phyloP scores from a whole-genome alignment of 2,329 filamentous ascomycete species.

The Sporothrix sp. region DNA sequence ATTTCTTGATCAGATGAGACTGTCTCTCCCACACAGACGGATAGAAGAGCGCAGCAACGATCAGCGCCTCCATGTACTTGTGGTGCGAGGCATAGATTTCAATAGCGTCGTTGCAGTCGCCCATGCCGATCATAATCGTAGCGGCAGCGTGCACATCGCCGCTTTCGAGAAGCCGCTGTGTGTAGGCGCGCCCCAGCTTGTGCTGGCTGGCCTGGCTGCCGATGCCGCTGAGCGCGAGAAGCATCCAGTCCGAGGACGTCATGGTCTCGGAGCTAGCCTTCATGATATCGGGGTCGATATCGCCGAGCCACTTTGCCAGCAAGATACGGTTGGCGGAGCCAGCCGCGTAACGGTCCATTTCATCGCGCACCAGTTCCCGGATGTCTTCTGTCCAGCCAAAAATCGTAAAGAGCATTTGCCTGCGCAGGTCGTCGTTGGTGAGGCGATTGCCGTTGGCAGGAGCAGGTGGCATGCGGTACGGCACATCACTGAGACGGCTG shows the following conservation, averaged over 20 bases:
- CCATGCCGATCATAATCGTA: slow-evolving; percentile 84
- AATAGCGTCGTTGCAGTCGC: slow-evolving; percentile 87
- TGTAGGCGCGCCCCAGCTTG: slow-evolving; percentile 82
- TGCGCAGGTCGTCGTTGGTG: slow-evolving; percentile 70
- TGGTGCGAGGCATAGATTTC: slow-evolving; percentile 92
- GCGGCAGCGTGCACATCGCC: slow-evolving; percentile 88
- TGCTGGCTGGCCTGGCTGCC: slow-evolving; percentile 69
- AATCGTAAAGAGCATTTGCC: slow-evolving; percentile 85
- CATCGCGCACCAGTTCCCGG: slow-evolving; percentile 71
- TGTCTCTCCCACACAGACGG: slow-evolving; percentile 87
- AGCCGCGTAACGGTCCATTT: slow-evolving; percentile 62
- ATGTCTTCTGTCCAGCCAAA: slow-evolving; percentile 92
- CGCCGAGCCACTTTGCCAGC: slow-evolving; percentile 85
- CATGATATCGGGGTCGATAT: slow-evolving; percentile 73
- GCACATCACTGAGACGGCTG: slow-evolving; percentile 69
- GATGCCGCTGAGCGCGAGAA: slow-evolving; percentile 83
- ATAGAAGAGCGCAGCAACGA: slow-evolving; percentile 74
- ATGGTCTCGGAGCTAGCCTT: slow-evolving; percentile 73
- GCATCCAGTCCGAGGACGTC: slow-evolving; percentile 94
- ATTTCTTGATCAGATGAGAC: slow-evolving; percentile 78
- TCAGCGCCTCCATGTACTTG: slow-evolving; percentile 83
- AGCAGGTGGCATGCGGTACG: slow-evolving; percentile 61
- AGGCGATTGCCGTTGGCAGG: slow-evolving; percentile 47
- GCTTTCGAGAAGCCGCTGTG: slow-evolving; percentile 79
- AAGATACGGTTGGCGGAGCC: slow-evolving; percentile 73